phyloP scores from a whole-genome alignment of 2,329 filamentous ascomycete genomes.

The Colletotrichum aenigma region DNA sequence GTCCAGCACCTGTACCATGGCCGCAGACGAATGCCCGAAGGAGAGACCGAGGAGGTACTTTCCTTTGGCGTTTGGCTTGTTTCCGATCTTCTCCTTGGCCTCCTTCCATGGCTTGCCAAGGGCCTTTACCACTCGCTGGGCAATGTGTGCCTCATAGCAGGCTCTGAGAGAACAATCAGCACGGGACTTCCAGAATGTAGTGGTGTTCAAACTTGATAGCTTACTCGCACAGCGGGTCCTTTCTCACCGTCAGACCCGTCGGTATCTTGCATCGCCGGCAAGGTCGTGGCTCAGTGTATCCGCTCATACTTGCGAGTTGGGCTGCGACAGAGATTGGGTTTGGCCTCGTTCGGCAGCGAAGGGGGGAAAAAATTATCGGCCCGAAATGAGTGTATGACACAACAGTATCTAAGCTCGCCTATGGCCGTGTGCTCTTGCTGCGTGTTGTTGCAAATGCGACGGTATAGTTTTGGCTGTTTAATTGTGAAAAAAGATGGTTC shows the following conservation, averaged over 20 bases:
- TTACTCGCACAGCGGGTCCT: constrained; percentile 30
- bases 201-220: background rate
- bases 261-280: constrained; percentile 26
- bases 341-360: background rate
- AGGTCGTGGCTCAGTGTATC: constrained; percentile 1
- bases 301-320: constrained; percentile 5
- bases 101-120: constrained; percentile 57
- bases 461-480: background rate
- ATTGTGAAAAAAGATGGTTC: background rate
- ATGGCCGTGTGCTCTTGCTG: background rate
- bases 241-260: constrained; percentile 23
- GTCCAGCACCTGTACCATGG: constrained; percentile 77
- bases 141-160: constrained; percentile 81
- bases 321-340: background rate
- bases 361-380: background rate
- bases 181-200: background rate
- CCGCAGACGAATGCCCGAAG: constrained; percentile 80
- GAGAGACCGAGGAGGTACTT: constrained; percentile 79
- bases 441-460: background rate
- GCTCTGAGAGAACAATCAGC: constrained; percentile 30
- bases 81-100: constrained; percentile 28
- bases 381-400: background rate
- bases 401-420: background rate
- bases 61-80: constrained; percentile 34
- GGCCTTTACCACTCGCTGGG: constrained; percentile 80